These are phyloP conservation scores for Steccherinum ochraceum DNA, from an alignment of 768 basidiomycete genomes.

Conservation along the genomic window DNA sequence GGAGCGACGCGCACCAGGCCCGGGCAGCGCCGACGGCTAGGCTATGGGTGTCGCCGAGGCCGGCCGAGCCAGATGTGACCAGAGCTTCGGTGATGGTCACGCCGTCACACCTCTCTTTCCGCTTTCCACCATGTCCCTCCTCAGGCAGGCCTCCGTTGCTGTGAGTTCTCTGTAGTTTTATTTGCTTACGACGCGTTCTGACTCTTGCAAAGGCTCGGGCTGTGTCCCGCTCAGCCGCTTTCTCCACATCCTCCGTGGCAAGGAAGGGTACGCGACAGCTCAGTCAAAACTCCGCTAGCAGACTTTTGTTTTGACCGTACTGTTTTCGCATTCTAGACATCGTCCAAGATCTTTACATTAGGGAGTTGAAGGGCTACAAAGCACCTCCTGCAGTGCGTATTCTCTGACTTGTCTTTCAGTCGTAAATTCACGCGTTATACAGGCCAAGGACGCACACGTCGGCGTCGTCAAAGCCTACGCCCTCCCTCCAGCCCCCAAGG, in stretches of 20 bases:
- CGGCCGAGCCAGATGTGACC: conserved; percentile 13
- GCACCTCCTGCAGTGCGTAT: conserved; percentile 63
- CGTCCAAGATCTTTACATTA: conserved; percentile 88
- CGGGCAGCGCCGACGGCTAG: conserved; percentile 9
- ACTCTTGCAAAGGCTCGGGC: conserved; percentile 40
- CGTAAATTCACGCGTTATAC: conserved; percentile 1
- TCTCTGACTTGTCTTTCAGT: not conserved
- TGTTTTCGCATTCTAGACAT: conserved; percentile 58
- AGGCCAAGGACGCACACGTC: conserved; percentile 91
- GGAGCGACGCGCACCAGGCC: conserved; percentile 12
- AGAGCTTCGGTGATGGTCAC: conserved; percentile 25
- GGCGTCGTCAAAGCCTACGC: conserved; percentile 80
- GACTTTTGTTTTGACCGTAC: conserved; percentile 26
- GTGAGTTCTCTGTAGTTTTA: conserved; percentile 29
- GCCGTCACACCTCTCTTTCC: conserved; percentile 35
- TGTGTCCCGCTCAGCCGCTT: conserved; percentile 44
- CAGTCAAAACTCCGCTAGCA: not conserved
- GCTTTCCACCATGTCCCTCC: conserved; percentile 57
- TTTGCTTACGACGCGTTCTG: not conserved
- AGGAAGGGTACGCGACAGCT: conserved; percentile 52
- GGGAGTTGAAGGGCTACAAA: conserved; percentile 88
- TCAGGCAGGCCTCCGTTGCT: conserved; percentile 50
- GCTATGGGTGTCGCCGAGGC: not conserved
- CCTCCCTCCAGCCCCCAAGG: conserved; percentile 64
- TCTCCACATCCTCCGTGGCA: conserved; percentile 51